Evolutionary conservation across 805 yeast species (phyloP).

Genomic region (Kuraishia floccosa): DNA sequence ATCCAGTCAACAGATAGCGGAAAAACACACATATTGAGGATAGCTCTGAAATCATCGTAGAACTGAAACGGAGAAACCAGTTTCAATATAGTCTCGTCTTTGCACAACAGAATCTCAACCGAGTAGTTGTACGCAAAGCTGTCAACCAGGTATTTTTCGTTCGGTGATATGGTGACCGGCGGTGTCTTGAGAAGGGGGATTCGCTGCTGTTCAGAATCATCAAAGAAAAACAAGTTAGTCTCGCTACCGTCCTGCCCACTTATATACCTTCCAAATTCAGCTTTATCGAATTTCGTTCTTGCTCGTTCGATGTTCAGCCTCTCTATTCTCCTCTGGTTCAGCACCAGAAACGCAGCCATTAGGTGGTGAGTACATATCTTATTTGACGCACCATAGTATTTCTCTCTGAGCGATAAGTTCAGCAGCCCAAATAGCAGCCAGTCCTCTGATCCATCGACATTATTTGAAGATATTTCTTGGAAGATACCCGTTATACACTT

Average conservation of each 20-base stretch:
- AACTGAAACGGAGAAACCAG: slow-evolving; percentile 31
- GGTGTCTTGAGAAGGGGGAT: too few relatives aligned
- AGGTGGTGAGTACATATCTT: slow-evolving; percentile 19
- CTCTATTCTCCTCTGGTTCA: slow-evolving; percentile 9
- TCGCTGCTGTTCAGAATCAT: too few relatives aligned
- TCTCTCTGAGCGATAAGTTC: slow-evolving; percentile 23
- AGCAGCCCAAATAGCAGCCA: slow-evolving; percentile 34
- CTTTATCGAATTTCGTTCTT: slow-evolving; percentile 2
- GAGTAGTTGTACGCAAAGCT: slow-evolving; percentile 28
- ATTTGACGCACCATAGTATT: slow-evolving; percentile 15
- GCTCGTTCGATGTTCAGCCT: not conserved
- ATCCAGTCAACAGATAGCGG: slow-evolving; percentile 21
- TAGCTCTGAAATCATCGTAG: slow-evolving; percentile 17
- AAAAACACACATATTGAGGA: slow-evolving; percentile 22
- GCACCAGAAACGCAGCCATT: slow-evolving; percentile 20
- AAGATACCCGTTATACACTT: slow-evolving; percentile 13
- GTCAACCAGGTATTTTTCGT: slow-evolving; percentile 3
- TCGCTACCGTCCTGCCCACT: too few relatives aligned
- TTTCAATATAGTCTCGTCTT: slow-evolving; percentile 14
- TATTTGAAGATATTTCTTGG: slow-evolving; percentile 10
- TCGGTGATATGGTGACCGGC: not conserved
- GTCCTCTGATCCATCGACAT: slow-evolving; percentile 13
- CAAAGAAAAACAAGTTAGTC: too few relatives aligned
- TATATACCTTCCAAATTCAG: slow-evolving; percentile 3
- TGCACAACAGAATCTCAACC: slow-evolving; percentile 23